Conservation (phyloP, 352 stramenopile species). For the Pythium rhizo-oryzae region DNA sequence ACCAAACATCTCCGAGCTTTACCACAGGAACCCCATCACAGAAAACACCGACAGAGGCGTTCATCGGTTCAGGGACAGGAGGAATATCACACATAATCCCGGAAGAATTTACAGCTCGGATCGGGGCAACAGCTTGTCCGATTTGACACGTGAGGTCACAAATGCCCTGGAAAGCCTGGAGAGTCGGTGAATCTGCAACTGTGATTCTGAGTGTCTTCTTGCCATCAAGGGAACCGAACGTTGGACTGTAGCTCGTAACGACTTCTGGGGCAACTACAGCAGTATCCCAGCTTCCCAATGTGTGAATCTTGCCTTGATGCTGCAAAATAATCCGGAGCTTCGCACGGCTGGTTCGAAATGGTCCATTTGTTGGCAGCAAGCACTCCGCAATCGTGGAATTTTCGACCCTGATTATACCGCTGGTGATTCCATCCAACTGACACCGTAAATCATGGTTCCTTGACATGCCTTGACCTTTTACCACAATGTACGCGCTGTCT, state of each 20-base stretch:
- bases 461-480: conserved; percentile 14
- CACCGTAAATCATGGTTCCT: conserved; percentile 12
- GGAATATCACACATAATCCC: conserved; percentile 9
- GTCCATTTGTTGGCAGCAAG: background rate
- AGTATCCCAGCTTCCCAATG: conserved; percentile 5
- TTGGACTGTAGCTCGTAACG: background rate
- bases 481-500: background rate
- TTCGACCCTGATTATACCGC: background rate
- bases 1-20: conserved; percentile 3
- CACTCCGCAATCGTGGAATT: conserved; percentile 11
- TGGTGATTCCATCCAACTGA: background rate
- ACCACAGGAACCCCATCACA: conserved; percentile 5
- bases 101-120: background rate
- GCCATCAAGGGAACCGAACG: conserved; percentile 5
- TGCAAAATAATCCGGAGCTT: conserved; percentile 1
- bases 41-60: conserved; percentile 18
- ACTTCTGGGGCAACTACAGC: background rate
- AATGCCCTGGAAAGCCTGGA: background rate
- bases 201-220: conserved; percentile 7
- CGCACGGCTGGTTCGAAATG: background rate
- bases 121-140: background rate
- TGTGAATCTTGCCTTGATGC: background rate
- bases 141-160: conserved; percentile 21
- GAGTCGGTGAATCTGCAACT: background rate
- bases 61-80: conserved; percentile 8